Base-by-base conservation (phyloP, 2,329 filamentous ascomycete genomes). In the Claviceps digitariae region DNA sequence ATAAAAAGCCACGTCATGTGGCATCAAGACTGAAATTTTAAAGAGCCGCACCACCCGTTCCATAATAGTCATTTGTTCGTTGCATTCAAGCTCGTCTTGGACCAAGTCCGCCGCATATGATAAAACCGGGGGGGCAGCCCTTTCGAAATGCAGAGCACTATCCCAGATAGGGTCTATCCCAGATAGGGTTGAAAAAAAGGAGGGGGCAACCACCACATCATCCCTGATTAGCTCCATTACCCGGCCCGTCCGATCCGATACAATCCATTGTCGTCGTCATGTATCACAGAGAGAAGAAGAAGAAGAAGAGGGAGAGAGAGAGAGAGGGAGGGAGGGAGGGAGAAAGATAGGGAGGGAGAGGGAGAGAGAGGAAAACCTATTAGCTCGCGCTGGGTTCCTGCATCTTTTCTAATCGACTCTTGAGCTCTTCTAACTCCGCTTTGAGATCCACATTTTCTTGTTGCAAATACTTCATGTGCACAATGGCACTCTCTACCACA, bases 401-500 rank as follows among this genome's bases (percentile, higher is more conserved):
- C 21, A 54, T 50, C 48, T 61, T 62, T 47, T 66, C 63, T 34
- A 71, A 54, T 47, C 63, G 62, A 36, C 56, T 60, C 55, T 62
- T 69, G 27, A 70, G 54, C 50, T 62, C 60, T 20, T 63, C 56
- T 20, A 87, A 62, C 64, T 79, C 82, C 60, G 76, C 78, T 64
- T 87, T 86, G 17, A 85, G 79, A 53, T 77, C 76, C 25, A 77
- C 77, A 15, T 90, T 79, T 64, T 94, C 86, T 60, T 80, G 73
- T 68, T 94, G 83, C 56, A 98, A 70, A 56, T 83, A 78, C 68
- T 88, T 91, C 71, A 98, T 96, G 65, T 97, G 96, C 54, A 90
- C 84, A 62, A 97, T 97, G 1, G 93, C 93, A 70, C 87, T 84
- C 69, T 98, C 93, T n/a, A 98, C 93, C 1, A 94, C 96, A 60